These are phyloP conservation scores for Monosporascus sp. DNA, from an alignment of 2,329 filamentous ascomycete species.

Conservation along the genomic window DNA sequence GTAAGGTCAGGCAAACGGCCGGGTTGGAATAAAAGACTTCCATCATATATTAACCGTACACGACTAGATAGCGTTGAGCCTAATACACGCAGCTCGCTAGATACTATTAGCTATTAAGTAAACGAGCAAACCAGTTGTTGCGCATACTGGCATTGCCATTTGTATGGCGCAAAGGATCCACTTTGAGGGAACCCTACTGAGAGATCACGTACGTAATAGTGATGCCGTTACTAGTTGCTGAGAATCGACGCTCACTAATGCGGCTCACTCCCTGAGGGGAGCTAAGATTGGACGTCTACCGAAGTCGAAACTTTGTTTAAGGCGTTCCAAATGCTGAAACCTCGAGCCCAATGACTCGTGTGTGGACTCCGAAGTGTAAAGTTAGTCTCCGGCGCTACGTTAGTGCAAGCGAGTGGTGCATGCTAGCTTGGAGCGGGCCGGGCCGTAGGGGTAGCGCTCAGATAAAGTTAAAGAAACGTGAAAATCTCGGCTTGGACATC, in stretches of 20 bases:
- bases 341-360: not conserved
- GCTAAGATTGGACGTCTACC: no score
- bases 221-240: no score
- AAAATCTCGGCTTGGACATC: no score
- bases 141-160: no score
- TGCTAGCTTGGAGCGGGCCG: not conserved
- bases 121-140: no score
- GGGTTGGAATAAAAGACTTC: conserved; percentile 15
- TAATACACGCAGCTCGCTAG: no score
- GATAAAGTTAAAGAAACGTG: not conserved
- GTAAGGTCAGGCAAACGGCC: conserved; percentile 1
- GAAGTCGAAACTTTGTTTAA: not conserved
- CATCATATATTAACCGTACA: not conserved
- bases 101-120: no score
- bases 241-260: not conserved
- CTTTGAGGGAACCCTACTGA: no score
- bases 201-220: no score
- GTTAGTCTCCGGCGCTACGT: not conserved
- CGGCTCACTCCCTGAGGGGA: no score
- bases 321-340: not conserved
- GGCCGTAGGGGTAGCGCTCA: not conserved
- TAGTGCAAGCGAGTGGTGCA: not conserved
- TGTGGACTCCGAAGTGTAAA: not conserved
- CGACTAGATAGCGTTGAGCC: no score
- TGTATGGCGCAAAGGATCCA: no score